These are phyloP conservation scores for Streptanthus diversifolius DNA, from an alignment of 345 rosid genomes.

Conservation along the genomic window DNA sequence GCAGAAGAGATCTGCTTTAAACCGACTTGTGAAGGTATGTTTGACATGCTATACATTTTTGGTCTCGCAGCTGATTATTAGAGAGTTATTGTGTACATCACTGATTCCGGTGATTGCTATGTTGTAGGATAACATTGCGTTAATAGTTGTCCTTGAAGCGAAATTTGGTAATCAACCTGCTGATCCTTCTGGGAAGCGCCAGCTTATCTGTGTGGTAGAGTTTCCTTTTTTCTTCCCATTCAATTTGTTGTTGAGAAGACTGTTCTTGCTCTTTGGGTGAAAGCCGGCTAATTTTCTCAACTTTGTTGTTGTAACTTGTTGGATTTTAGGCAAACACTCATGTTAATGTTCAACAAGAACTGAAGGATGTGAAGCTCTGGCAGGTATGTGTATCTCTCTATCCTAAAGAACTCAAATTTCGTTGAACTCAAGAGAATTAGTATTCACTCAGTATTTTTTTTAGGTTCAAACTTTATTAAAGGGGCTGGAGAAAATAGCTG, in stretches of 20 bases:
- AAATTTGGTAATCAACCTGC: slow-evolving; percentile 86
- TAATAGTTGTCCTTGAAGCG: slow-evolving; percentile 91
- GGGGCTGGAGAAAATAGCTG: slow-evolving; percentile 96
- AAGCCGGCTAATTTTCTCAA: slow-evolving; percentile 1
- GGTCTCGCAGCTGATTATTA: slow-evolving; percentile 46
- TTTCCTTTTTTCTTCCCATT: not conserved
- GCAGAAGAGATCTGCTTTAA: slow-evolving; percentile 85
- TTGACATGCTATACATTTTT: slow-evolving; percentile 36
- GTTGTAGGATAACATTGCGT: slow-evolving; percentile 86
- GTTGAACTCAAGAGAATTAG: not conserved
- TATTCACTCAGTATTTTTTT: not conserved
- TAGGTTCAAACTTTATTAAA: slow-evolving; percentile 94
- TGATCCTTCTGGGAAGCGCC: slow-evolving; percentile 84
- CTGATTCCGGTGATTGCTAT: slow-evolving; percentile 22
- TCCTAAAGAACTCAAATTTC: not conserved
- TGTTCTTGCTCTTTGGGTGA: slow-evolving; percentile 8
- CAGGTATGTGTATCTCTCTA: slow-evolving; percentile 52
- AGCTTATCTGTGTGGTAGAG: slow-evolving; percentile 94
- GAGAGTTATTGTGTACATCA: slow-evolving; percentile 14
- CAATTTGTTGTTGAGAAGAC: slow-evolving; percentile 2
- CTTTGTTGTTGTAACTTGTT: slow-evolving; percentile 21
- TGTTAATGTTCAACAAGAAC: slow-evolving; percentile 78
- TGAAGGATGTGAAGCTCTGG: slow-evolving; percentile 98
- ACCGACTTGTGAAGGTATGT: slow-evolving; percentile 79
- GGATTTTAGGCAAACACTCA: slow-evolving; percentile 88